Base-by-base conservation (phyloP, 1,284 basidiomycete species). In the Meira nashicola region DNA sequence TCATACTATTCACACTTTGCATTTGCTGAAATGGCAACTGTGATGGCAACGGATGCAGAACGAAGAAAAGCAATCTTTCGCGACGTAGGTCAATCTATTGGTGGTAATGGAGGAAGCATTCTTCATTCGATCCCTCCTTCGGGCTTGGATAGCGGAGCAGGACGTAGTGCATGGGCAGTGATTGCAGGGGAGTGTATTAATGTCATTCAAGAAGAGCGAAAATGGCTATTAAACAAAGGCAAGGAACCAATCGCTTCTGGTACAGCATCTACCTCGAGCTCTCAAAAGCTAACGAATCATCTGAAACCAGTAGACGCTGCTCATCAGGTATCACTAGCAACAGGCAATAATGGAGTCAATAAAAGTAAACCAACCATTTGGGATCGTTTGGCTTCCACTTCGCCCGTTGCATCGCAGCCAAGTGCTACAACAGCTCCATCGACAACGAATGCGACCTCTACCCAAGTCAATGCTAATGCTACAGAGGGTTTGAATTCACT, bases 1-100 rank as follows among this genome's bases (percentile, higher is more conserved):
- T 39, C 7, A n/a, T 56, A 56, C 25, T 56, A 56, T 49, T 21
- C 39, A 11, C 46, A 56, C 46, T 56, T 56, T 46, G 55, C 55
- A 21, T 56, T 56, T 56, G 55, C 55, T n/a, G 55, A 56, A 33
- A 44, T 46, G 44, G 55, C 55, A 12, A n/a, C n/a, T 9, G 28
- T 56, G 8, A 11, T 17, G 10, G 21, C 25, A 3, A 50, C 46
- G 15, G 40, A 46, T n/a, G 39, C 19, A 8, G 43, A 49, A 14
- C 23, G 55, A 21, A 9, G 55, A 28, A 46, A n/a, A 14, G 55
- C 55, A n/a, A 47, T 56, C 44, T 56, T 43, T 17, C 43, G 47
- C n/a, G 55, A 56, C 10, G 55, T 56, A 10, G 55, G 55, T n/a
- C 28, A 33, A 33, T n/a, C n/a, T 49, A 33, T 52, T n/a, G 38